Evolutionary conservation across 208 protist species (phyloP).

Genomic region (Trypanosoma avium): DNA sequence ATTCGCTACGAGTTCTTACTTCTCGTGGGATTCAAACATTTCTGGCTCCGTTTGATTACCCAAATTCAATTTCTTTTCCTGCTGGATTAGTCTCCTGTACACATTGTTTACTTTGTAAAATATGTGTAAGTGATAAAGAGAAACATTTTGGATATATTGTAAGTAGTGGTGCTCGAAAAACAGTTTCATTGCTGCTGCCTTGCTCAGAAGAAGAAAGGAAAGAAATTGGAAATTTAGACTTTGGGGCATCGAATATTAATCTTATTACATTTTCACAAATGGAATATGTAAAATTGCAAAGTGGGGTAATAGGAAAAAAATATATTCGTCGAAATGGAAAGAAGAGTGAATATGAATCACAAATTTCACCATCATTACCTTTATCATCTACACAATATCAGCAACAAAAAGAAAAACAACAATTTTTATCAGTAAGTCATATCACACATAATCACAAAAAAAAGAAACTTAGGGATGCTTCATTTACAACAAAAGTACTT

Average conservation of each 20-base stretch:
- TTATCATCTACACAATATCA: too few relatives aligned
- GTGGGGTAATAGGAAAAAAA: slow-evolving; percentile 11
- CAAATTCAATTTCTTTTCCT: not conserved
- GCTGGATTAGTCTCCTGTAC: slow-evolving; percentile 13
- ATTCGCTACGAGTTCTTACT: slow-evolving; percentile 49
- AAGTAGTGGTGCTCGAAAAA: slow-evolving; percentile 11
- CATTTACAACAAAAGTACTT: not conserved
- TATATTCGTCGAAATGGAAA: too few relatives aligned
- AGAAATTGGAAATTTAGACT: not conserved
- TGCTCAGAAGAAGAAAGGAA: not conserved
- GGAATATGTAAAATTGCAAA: not conserved
- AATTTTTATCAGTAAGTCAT: too few relatives aligned
- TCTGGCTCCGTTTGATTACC: slow-evolving; percentile 43
- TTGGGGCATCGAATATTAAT: too few relatives aligned
- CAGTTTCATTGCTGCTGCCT: slow-evolving; percentile 18
- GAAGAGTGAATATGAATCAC: too few relatives aligned
- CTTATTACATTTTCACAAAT: not conserved
- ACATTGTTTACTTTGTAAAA: too few relatives aligned
- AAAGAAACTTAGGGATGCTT: too few relatives aligned
- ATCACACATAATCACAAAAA: too few relatives aligned
- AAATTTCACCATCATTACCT: too few relatives aligned
- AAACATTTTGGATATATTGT: slow-evolving; percentile 21
- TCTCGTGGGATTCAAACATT: slow-evolving; percentile 49
- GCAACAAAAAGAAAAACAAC: too few relatives aligned
- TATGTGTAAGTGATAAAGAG: too few relatives aligned